Base-by-base conservation (phyloP, 441 rosid genomes). In the Gossypium gossypioides region DNA sequence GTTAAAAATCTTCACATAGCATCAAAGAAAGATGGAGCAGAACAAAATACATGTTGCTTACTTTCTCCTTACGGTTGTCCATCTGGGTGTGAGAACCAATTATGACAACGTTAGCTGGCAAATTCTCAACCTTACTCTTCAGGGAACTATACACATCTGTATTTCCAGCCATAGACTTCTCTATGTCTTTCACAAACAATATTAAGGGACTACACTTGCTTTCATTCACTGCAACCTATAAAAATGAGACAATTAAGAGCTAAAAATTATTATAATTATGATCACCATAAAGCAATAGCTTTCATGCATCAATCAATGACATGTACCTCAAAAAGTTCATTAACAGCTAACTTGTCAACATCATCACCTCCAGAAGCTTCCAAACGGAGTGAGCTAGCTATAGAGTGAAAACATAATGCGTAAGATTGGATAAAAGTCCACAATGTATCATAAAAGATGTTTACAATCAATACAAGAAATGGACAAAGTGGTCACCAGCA, bases 61-160 rank as follows among this genome's bases (percentile, higher is more conserved):
- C 99, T 88, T 96, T 96, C 79, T 96, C 99, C 81, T 96, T 96
- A 44, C 97, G 96, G 75, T 77, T 90, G 81, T 96, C 99, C 89
- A 91, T 70, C 81, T 85, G 97, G 48, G 91, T 84, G 77, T 93
- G 93, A 48, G 97, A 96, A 59, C 97, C 98, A 62, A 96, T 87
- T 24, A 91, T 89, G 57, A 96, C 86, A 58, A 92, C 81, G 72
- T 82, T 90, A 16, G 82, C 90, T 6, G 98, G 93, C 67, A 96
- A 74, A 81, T 79, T 87, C 77, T 93, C 98, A 57, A 93, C 83
- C 86, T 93, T 96, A 79, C 84, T 81, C 82, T 84, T 90, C 54
- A 96, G 77, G 71, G 86, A 84, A 56, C 81, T 75, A 71, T 84
- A 83, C 16, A 86, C 92, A 79, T 96, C 99, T 78, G 82, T 87